Evolutionary conservation across 176 grass and related monocot genomes (phyloP).

Genomic region (Coix lacrymajobi): DNA sequence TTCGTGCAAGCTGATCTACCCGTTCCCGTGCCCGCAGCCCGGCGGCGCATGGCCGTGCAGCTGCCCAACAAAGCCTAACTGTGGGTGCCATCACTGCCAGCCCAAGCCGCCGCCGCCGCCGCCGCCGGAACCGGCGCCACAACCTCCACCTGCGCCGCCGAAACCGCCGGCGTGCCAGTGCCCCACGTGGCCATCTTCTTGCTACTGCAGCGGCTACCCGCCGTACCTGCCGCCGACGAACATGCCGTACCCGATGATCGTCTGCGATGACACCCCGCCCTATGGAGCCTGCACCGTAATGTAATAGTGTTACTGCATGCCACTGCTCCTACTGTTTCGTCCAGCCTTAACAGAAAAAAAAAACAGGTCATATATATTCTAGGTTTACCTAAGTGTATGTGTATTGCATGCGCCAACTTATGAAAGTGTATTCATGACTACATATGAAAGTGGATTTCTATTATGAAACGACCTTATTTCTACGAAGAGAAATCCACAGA

Average conservation of each 20-base stretch:
- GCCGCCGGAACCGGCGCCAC: neutral
- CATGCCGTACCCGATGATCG: neutral
- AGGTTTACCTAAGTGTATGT: no score
- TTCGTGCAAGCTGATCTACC: neutral
- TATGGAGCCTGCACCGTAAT: slow-evolving; percentile 29
- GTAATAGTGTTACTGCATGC: neutral
- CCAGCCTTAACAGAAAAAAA: neutral
- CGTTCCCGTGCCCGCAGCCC: neutral
- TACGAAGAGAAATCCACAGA: no score
- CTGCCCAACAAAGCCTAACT: neutral
- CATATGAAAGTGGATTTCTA: neutral
- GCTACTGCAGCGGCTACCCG: slow-evolving; percentile 11
- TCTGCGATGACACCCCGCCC: slow-evolving; percentile 26
- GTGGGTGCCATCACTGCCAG: neutral
- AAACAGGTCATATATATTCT: neutral
- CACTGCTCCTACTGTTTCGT: neutral
- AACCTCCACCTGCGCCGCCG: neutral
- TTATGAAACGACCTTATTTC: no score
- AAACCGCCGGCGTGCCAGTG: slow-evolving; percentile 4
- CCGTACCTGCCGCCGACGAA: neutral
- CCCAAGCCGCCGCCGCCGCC: neutral
- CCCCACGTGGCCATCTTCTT: slow-evolving; percentile 1
- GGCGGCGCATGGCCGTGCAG: neutral
- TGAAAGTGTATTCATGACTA: neutral
- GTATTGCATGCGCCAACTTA: no score